Base-by-base conservation (phyloP, 257 asterid genomes). In the Solanum chilense region DNA sequence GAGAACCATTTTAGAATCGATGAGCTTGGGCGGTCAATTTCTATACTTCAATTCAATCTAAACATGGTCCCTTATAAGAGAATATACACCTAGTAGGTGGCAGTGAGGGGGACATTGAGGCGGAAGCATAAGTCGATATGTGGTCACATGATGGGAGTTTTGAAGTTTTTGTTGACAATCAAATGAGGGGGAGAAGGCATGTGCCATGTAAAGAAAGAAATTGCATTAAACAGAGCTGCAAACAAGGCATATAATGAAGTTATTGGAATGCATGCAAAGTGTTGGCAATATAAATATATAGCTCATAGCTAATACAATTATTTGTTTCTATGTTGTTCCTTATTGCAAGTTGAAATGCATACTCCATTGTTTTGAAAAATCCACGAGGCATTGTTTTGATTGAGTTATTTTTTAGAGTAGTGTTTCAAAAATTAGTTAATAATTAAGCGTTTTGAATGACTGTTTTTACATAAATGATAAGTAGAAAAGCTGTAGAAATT, bases 211-310 rank as follows among this genome's bases (percentile, higher is more conserved):
- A 96, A 95, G 91, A 96, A 95, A 91, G 96, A 92, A 81, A 88
- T 93, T 20, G 81, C 99, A 1, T 86, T 93, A 31, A 96, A 95
- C 58, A 90, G 97, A 91, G 98, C 99, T 42, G 99, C 99, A 35
- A 89, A 93, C 81, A 90, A 84, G 88, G 99, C 98, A 66, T 96
- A 94, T 77, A 87, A 90, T 35, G 93, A 91, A 90, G 90, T 95
- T 78, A 86, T 93, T 35, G 90, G 90, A 77, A 90, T 58, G 78
- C 87, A 90, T 58, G 78, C 87, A 92, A 73, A 88, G 89, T 33
- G 73, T 37, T 21, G 44, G 73, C 85, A 89, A 87, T 75, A 44
- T 52, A 66, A 45, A 25, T 35, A 16, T 23, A 16, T 29, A 66
- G 25, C 39, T 66, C 12, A 66, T 84, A 31, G 62, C 23, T 29